Conservation (phyloP, 139 green algal genomes). For the Marvania coccoides region DNA sequence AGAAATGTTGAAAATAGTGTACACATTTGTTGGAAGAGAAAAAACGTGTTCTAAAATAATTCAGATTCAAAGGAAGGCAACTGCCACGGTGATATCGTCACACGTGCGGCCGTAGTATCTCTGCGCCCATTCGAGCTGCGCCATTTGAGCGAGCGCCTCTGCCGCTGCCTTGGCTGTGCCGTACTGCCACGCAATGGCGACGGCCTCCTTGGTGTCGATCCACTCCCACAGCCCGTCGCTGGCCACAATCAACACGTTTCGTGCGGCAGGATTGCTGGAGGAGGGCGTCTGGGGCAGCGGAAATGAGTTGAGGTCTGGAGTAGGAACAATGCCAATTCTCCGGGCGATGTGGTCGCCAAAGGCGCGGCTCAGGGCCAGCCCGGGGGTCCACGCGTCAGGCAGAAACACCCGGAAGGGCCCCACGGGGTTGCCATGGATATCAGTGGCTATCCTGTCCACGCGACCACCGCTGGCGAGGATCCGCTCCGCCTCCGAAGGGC, state of each 20-base stretch:
- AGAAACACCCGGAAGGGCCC: constrained; percentile 48
- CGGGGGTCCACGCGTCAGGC: constrained; percentile 29
- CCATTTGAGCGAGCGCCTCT: constrained; percentile 16
- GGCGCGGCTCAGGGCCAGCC: constrained; percentile 42
- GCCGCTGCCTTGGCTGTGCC: constrained; percentile 22
- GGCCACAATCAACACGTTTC: constrained; percentile 29
- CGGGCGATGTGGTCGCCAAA: constrained; percentile 50
- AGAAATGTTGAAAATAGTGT: too few relatives aligned
- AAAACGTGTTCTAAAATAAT: too few relatives aligned
- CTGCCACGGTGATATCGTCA: constrained; percentile 37
- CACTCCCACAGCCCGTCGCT: constrained; percentile 41
- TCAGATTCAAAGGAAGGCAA: constrained; percentile 36
- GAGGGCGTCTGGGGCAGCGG: constrained; percentile 1
- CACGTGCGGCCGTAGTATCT: constrained; percentile 28
- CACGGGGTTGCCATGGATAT: constrained; percentile 9
- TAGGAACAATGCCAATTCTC: constrained; percentile 35
- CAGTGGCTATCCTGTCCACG: constrained; percentile 35
- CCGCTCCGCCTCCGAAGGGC: constrained; percentile 17
- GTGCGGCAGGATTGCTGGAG: background rate
- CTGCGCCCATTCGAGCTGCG: constrained; percentile 30
- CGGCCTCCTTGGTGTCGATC: constrained; percentile 14
- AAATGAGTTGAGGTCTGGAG: constrained; percentile 33
- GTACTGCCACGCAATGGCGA: constrained; percentile 21
- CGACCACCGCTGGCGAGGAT: constrained; percentile 37
- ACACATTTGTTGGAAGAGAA: too few relatives aligned